Evolutionary conservation across 2,329 filamentous ascomycete species (phyloP).

Genomic region (Ophiostoma himal-ulmi): DNA sequence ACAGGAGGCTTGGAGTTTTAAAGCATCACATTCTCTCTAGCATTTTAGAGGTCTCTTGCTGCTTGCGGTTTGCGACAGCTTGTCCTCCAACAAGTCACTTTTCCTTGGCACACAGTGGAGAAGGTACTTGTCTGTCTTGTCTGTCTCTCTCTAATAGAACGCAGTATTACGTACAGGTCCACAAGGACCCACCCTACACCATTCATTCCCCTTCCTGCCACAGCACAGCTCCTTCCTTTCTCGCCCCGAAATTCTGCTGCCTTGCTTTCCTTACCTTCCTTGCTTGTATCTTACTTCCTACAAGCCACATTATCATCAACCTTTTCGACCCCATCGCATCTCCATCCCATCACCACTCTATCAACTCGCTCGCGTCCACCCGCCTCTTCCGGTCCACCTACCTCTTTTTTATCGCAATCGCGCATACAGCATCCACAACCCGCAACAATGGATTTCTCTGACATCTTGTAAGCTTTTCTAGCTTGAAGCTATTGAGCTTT

Average conservation of each 20-base stretch:
- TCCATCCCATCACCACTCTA: not conserved
- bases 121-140: conserved; percentile 2
- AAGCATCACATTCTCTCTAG: too few species aligned
- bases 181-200: not conserved
- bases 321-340: not conserved
- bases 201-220: too few species aligned
- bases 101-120: conserved; percentile 18
- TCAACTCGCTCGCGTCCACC: conserved; percentile 9
- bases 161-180: not conserved
- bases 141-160: not conserved
- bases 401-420: not conserved
- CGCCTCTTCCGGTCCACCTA: not conserved
- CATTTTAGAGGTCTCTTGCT: not conserved
- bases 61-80: not conserved
- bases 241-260: conserved; percentile 7
- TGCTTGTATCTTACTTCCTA: not conserved
- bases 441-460: conserved; percentile 62
- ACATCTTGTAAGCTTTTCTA: conserved; percentile 67
- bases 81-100: conserved; percentile 13
- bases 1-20: too few species aligned
- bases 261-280: not conserved
- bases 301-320: not conserved
- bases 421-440: not conserved
- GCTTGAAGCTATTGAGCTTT: not conserved
- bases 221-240: not conserved